Base-by-base conservation (phyloP, 1,284 basidiomycete genomes). In the Termitomyces sp. region DNA sequence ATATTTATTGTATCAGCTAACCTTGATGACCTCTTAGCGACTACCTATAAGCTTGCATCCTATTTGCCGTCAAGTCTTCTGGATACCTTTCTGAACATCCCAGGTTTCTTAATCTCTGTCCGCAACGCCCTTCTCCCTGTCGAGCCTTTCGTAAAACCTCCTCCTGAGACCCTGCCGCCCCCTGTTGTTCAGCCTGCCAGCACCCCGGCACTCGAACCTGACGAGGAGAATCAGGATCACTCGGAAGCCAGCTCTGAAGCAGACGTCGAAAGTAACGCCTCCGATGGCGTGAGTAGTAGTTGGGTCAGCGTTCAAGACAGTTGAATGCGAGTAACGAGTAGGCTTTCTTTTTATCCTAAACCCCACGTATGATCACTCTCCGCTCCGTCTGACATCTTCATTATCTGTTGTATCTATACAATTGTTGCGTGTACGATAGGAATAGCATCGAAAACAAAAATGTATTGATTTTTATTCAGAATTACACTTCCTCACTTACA, bases 31-130 rank as follows among this genome's bases (percentile, higher is more conserved):
- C 61, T 19, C 40, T 16, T 55, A 88, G 86, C 86, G 8, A 68
- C 72, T 39, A 87, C 86, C 6, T 89, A 89, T 57, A 72, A 73
- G 47, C 46, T 82, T 30, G 87, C 86, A 1, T 87, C 88, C 0
- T 72, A 78, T 56, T 77, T 91, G 41, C 88, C 88, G n/a, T 68
- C 78, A 8, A 60, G 76, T n/a, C 48, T 89, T 40, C 73, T 90
- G 37, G 86, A 91, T 59, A 61, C 69, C 9, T 69, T 91, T 35
- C 68, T 91, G 46, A 80, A 72, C 61, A 69, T 91, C 35, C 88
- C 88, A 3, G 77, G 85, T 56, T 62, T 81, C 60, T 69, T 91
- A 47, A 73, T 86, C 40, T 75, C 75, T 33, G 61, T 84, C 49
- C 79, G 85, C 40, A 85, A 85, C 62, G 71, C 75, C 5, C 70